Evolutionary conservation across 2,329 filamentous ascomycete genomes (phyloP).

Genomic region (Ceratocystis albifundus): DNA sequence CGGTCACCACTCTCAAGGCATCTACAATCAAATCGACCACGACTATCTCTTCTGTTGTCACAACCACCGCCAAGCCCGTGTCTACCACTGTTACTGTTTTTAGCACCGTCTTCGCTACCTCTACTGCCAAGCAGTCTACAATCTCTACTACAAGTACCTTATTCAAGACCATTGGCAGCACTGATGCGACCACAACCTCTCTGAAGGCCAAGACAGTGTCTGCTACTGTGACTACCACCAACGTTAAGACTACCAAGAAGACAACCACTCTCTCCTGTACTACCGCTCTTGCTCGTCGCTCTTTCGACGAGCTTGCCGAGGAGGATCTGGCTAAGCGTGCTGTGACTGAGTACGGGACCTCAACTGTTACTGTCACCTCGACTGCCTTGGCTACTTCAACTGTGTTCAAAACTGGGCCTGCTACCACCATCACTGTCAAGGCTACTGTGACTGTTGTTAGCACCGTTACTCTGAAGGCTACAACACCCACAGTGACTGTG

Average conservation of each 20-base stretch:
- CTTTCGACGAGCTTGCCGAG: constrained; percentile 7
- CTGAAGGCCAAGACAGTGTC: constrained; percentile 9
- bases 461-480: background rate
- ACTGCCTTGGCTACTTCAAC: constrained; percentile 7
- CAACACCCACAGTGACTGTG: background rate
- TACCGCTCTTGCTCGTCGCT: constrained; percentile 4
- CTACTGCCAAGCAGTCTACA: constrained; percentile 4
- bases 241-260: constrained; percentile 12
- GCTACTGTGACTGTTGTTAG: background rate
- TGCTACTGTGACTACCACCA: background rate
- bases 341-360: background rate
- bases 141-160: constrained; percentile 7
- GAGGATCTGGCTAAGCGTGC: constrained; percentile 10
- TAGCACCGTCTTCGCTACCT: background rate
- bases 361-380: constrained; percentile 4
- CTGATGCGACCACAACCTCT: constrained; percentile 11
- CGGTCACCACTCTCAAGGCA: constrained; percentile 8
- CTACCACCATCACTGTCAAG: background rate
- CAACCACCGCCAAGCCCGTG: background rate
- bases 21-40: constrained; percentile 13
- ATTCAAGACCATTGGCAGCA: constrained; percentile 12
- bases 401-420: background rate
- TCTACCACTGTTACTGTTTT: background rate
- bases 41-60: constrained; percentile 7
- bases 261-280: constrained; percentile 13